Evolutionary conservation across 805 yeast species (phyloP), one percentile per base, ranked within the genome.

Genomic region (Nakazawaea peltata): DNA sequence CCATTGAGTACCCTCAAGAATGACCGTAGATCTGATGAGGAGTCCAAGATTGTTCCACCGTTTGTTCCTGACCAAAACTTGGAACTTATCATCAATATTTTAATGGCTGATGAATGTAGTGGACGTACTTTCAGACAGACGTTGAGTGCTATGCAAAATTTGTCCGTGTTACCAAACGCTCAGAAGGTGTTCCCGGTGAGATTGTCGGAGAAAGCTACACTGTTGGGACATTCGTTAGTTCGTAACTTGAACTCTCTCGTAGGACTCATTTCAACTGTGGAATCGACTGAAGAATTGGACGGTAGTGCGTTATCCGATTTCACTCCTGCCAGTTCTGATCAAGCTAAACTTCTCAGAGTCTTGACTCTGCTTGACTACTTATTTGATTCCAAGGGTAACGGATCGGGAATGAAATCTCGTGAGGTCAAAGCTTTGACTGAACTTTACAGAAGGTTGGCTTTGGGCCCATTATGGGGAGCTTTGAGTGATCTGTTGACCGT

Each of bases 311-410:
- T 87, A 41, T 59, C 72, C 19, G 74, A 74, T 45, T 84, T 88
- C 49, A 82, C 92, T 2, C 72, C 85, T 0, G 74, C 87, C 1
- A 75, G 82, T 28, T 82, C 95, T 0, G 87, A 82, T 41, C 97
- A 92, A 53, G 83, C 96, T 6, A 87, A 86, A 48, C 57, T 92
- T n/a, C 61, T 90, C 36, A 69, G 95, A 34, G 77, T 86, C 2
- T 63, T 88, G 41, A 87, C 97, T 1, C 95, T 96, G 0, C 66
- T 88, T 39, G 96, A 88, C 48, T 85, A 81, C 46, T 63, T 88
- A 50, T 81, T 74, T 53, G 85, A 78, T 34, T 50, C 64, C 1
- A 33, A 39, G 16, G 40, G 40, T 12, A 49, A 25, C 25, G 23
- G 15, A 5, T 25, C 27, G 5, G 34, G 43, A 16, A 26, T 33